Base-by-base conservation (phyloP, 352 stramenopile species). In the Phytophthora macrochlamydospora region DNA sequence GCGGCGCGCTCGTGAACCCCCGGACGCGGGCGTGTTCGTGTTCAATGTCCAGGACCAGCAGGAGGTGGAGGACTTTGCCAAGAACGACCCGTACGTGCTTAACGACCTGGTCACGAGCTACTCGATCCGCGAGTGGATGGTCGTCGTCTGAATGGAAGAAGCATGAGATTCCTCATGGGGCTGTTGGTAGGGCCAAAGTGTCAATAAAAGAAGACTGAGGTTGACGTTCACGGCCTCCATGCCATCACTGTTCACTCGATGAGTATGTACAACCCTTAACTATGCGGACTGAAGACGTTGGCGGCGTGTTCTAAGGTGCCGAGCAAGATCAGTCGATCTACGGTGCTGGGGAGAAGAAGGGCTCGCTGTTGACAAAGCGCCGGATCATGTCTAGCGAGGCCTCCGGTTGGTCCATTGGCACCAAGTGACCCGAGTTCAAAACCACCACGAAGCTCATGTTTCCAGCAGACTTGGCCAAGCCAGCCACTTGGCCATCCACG, bases 371-470 rank as follows among this genome's bases (percentile, higher is more conserved):
- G 45, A 94, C 43, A 37, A 94, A 94, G 52, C 81, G 85, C 32
- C 73, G 79, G 73, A 94, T 93, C 87, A 94, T 94, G 48, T 94
- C 83, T 24, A 93, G 69, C 35, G 85, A 73, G 0, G 85, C 82
- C 37, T 85, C 78, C 1, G 87, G 87, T 46, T 93, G 83, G 64
- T 94, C 87, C 28, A 68, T 75, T 3, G 87, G 78, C 30, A 93
- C 87, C 42, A 94, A 63, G 49, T 92, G 87, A 0, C 87, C 87
- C 12, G 87, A 87, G 69, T 94, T 94, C 30, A 87, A 76, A 53
- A 94, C 77, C 18, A 94, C 87, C 24, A 94, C 83, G 62, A 86
- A 93, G 67, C 81, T 93, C 83, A 94, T 91, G 59, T 92, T 91
- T 48, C 79, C 83, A 7, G 73, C 79, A 4, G 82, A 78, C 71